Conservation (phyloP, 208 protist genomes). For the Crithidia expoeki region DNA sequence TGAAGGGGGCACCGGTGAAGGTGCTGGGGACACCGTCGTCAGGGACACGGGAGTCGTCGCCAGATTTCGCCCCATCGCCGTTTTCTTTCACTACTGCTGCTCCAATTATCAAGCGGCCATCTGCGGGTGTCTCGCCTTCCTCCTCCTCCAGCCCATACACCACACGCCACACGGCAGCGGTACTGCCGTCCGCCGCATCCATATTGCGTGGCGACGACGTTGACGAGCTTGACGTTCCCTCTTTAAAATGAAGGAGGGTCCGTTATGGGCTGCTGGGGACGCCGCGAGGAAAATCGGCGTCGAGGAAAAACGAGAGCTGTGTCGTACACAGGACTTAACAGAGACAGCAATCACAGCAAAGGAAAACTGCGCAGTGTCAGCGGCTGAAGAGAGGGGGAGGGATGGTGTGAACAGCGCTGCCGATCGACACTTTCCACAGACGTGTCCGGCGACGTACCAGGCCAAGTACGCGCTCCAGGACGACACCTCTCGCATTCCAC, state of each 20-base stretch:
- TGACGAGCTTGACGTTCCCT: neutral
- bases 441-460: slow-evolving; percentile 9
- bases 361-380: neutral
- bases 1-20: slow-evolving; percentile 16
- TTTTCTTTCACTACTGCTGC: neutral
- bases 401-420: neutral
- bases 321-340: no score
- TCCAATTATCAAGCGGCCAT: slow-evolving; percentile 1
- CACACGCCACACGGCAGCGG: neutral
- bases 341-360: no score
- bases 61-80: neutral
- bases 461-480: slow-evolving; percentile 9
- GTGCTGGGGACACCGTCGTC: neutral
- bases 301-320: no score
- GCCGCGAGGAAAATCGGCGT: neutral
- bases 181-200: neutral
- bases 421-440: neutral
- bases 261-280: neutral
- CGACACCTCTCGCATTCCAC: slow-evolving; percentile 5
- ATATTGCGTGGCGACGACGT: neutral
- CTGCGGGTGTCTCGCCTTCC: neutral
- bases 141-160: neutral
- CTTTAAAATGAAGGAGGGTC: neutral
- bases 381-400: neutral
- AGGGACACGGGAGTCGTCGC: neutral